These are phyloP conservation scores for Berberis vulgaris DNA, from an alignment of 164 flowering plant genomes.

Conservation along the genomic window DNA sequence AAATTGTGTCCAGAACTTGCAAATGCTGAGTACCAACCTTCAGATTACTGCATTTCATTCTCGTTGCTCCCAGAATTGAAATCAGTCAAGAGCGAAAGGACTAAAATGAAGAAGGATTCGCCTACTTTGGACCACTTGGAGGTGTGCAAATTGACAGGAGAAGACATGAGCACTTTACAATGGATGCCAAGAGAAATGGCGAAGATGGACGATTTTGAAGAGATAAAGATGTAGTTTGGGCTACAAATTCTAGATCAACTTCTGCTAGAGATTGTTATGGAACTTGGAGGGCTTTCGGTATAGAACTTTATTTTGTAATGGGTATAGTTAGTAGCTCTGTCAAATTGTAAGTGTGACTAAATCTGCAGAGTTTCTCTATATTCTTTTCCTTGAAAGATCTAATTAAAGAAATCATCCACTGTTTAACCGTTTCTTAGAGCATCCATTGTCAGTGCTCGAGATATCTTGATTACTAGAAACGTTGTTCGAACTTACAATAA, in stretches of 20 bases:
- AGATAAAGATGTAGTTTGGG: constrained; percentile 27
- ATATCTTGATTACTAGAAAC: background rate
- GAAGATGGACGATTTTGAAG: too few species aligned
- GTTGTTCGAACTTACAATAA: background rate
- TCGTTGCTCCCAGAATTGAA: background rate
- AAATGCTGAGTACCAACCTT: constrained; percentile 5
- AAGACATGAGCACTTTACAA: too few species aligned
- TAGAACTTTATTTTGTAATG: background rate
- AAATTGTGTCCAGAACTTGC: too few species aligned
- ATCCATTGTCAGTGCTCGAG: too few species aligned
- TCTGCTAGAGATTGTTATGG: too few species aligned
- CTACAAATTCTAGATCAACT: constrained; percentile 32
- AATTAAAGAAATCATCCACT: too few species aligned
- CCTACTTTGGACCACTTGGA: constrained; percentile 4
- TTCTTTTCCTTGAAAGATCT: too few species aligned
- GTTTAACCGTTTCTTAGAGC: too few species aligned
- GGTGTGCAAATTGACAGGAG: too few species aligned
- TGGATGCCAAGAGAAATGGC: too few species aligned
- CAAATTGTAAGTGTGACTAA: constrained; percentile 12
- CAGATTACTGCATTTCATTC: too few species aligned
- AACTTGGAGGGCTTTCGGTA: background rate
- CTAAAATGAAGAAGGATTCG: constrained; percentile 12
- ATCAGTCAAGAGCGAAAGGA: background rate
- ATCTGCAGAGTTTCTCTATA: background rate
- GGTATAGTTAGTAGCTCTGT: background rate